Conservation (phyloP, 1,139 yeast genomes). For the Magnusiomyces paraingens region DNA sequence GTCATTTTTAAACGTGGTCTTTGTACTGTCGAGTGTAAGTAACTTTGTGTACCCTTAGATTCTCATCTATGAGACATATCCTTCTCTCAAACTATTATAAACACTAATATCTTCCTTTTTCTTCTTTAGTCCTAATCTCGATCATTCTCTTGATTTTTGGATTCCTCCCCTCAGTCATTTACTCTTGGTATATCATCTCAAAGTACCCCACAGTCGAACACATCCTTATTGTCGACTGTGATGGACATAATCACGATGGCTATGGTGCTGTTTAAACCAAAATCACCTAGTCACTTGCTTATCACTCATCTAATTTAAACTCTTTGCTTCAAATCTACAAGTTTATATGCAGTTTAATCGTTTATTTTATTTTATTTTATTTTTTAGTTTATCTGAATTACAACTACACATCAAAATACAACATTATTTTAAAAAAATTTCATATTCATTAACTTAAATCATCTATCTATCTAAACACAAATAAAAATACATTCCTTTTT, state of each 20-base stretch:
- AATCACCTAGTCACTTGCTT: not conserved
- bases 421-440: no score
- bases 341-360: not conserved
- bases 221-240: slow-evolving; percentile 3
- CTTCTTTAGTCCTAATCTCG: slow-evolving; percentile 47
- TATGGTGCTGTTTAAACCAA: not conserved
- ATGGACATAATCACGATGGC: not conserved
- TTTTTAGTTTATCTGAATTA: no score
- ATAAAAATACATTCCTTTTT: not conserved
- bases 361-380: not conserved
- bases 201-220: slow-evolving; percentile 28
- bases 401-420: no score
- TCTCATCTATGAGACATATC: no score
- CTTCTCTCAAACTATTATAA: no score
- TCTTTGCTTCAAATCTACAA: not conserved
- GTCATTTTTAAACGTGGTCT: slow-evolving; percentile 62
- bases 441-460: not conserved
- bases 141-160: slow-evolving; percentile 65
- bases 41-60: no score
- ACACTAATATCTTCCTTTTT: not conserved
- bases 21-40: slow-evolving; percentile 48
- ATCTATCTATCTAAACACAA: slow-evolving; percentile 3
- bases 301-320: not conserved
- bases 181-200: slow-evolving; percentile 35
- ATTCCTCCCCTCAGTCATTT: slow-evolving; percentile 58